Percentiles rank a stretch among this genome's conserved stretches.
These are phyloP conservation scores for Parmelia sp. DNA, from an alignment of 495 filamentous ascomycete genomes.

Conservation along the genomic window DNA sequence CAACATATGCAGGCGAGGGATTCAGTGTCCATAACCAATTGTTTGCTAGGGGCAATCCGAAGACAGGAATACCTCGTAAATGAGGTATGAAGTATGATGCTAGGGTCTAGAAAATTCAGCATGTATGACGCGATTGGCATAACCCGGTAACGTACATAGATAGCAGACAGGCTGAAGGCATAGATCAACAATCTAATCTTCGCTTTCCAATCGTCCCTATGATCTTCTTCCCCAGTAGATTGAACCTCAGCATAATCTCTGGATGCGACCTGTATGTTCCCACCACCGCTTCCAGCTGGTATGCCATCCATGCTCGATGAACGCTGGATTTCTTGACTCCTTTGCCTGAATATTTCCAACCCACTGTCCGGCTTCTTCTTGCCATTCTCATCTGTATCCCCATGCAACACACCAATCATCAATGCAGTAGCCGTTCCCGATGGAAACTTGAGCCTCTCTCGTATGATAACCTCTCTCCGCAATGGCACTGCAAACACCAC, in stretches of 20 bases:
- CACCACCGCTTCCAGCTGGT: constrained; percentile 14
- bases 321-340: constrained; percentile 24
- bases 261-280: constrained; percentile 9
- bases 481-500: constrained; percentile 92
- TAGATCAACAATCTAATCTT: constrained; percentile 55
- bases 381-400: constrained; percentile 37
- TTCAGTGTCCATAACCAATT: constrained; percentile 96
- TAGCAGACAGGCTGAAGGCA: constrained; percentile 52
- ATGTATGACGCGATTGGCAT: not conserved
- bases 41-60: constrained; percentile 64
- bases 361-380: constrained; percentile 25
- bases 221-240: constrained; percentile 32
- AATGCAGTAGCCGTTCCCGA: constrained; percentile 92
- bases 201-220: constrained; percentile 52
- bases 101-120: constrained; percentile 54
- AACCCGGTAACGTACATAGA: constrained; percentile 39
- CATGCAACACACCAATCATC: constrained; percentile 84
- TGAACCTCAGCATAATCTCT: constrained; percentile 7
- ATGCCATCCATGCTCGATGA: constrained; percentile 19
- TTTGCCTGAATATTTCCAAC: constrained; percentile 28
- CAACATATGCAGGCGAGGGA: constrained; percentile 88
- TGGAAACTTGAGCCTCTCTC: constrained; percentile 88
- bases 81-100: constrained; percentile 87
- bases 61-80: constrained; percentile 75
- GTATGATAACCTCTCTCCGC: constrained; percentile 80